These are phyloP conservation scores for Funneliformis mosseae DNA, from an alignment of 192 early-diverging fungal genomes.

Conservation along the genomic window DNA sequence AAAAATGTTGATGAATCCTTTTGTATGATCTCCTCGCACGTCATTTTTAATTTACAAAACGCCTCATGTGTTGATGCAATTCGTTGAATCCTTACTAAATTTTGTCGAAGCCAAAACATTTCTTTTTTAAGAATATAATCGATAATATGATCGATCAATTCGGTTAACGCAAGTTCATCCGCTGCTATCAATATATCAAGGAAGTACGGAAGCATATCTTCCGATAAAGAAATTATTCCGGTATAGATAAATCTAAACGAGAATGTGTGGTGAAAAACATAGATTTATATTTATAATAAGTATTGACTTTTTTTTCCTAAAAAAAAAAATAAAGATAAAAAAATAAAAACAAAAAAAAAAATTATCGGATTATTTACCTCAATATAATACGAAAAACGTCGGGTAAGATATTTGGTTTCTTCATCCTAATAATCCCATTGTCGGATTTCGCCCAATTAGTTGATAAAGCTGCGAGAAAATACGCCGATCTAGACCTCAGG, in stretches of 20 bases:
- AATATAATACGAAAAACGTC: neutral
- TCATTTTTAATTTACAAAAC: neutral
- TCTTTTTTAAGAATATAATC: constrained; percentile 12
- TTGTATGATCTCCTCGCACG: neutral
- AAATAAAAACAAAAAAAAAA: neutral
- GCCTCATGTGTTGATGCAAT: neutral
- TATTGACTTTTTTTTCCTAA: neutral
- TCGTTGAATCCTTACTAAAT: neutral
- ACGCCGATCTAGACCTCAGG: neutral
- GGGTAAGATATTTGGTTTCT: constrained; percentile 14
- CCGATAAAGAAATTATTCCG: neutral
- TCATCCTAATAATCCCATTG: neutral
- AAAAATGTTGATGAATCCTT: constrained; percentile 4
- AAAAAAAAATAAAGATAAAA: neutral
- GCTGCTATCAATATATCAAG: constrained; percentile 9
- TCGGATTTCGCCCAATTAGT: constrained; percentile 4
- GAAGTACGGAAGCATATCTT: neutral
- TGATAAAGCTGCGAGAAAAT: constrained; percentile 15
- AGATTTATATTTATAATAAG: neutral
- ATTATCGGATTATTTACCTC: neutral
- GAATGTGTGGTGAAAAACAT: neutral
- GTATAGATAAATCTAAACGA: constrained; percentile 15
- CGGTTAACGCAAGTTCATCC: constrained; percentile 3
- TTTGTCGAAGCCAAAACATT: constrained; percentile 14
- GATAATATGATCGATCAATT: constrained; percentile 6